Evolutionary conservation across 352 stramenopile species (phyloP).

Genomic region (Globisporangium cystogenes): DNA sequence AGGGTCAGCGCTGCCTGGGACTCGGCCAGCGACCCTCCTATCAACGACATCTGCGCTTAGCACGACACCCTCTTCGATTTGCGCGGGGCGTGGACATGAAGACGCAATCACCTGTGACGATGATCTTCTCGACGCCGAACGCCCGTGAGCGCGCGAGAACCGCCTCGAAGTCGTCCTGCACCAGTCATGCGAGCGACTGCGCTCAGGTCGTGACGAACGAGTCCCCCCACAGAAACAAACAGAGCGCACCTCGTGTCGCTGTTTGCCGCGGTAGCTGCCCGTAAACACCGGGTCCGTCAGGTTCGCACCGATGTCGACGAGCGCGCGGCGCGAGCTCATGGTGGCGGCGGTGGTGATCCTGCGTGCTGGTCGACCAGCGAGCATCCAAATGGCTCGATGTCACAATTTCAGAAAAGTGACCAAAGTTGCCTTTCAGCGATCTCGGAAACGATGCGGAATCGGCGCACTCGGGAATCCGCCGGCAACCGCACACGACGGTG

Average conservation of each 20-base stretch:
- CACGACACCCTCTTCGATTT: no score
- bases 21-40: constrained; percentile 40
- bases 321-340: neutral
- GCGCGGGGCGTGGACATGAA: neutral
- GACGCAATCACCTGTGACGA: constrained; percentile 68
- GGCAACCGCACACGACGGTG: neutral
- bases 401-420: neutral
- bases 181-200: neutral
- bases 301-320: constrained; percentile 90
- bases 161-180: constrained; percentile 23
- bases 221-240: no score
- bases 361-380: neutral
- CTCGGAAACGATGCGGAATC: neutral
- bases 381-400: neutral
- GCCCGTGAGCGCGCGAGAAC: constrained; percentile 84
- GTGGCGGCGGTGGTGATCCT: neutral
- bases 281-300: constrained; percentile 90
- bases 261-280: constrained; percentile 87
- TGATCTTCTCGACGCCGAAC: constrained; percentile 88
- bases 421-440: constrained; percentile 9
- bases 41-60: no score
- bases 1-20: constrained; percentile 31
- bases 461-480: neutral
- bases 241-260: constrained; percentile 68
- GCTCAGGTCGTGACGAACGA: no score